Evolutionary conservation across 1,284 basidiomycete genomes (phyloP), one percentile per base, ranked within the genome.

Genomic region (Cryptococcus deneoformans): DNA sequence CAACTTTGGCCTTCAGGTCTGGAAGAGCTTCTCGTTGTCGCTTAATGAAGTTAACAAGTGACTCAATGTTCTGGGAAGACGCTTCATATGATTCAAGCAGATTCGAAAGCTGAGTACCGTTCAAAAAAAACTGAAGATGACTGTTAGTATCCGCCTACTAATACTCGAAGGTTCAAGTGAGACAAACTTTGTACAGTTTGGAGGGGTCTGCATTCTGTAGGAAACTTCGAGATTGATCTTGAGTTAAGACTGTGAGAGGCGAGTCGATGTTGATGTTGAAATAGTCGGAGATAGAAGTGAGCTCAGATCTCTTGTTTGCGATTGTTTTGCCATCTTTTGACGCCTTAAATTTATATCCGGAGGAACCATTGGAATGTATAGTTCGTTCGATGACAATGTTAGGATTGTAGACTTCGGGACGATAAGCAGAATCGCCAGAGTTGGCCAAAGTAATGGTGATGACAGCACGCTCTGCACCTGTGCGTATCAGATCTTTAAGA

Each of bases 201-300:
- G 20, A 20, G 20, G 90, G 84, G 50, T 87, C 84, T 2, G 92
- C 89, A 2, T 87, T 86, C 57, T 89, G 88, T 65, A 99, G 80
- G 78, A 99, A 99, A 65, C 91, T 88, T 42, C 92, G 83, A 2
- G 86, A 84, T 50, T 83, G 73, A 83, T 90, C 91, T 82, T 96
- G 93, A 1, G 91, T 95, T 38, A 95, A 81, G 43, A 99, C 87
- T 62, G 93, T 96, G 83, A 98, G 86, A 0, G 94, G 94, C 69
- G 97, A 97, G 73, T 99, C 96, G 59, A 98, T 90, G 63, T 79
- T 71, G 59, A 99, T 92, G 70, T 92, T 91, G 86, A 95, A 94
- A 67, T 93, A 89, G 70, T 96, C 90, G 66, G 87, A 87, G 51
- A 98, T 95, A 3, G 87, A 84, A 43, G 89, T 83, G 24, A 99